Conservation (phyloP, 495 filamentous ascomycete genomes). For the Hypoxylon lienhwacheense region DNA sequence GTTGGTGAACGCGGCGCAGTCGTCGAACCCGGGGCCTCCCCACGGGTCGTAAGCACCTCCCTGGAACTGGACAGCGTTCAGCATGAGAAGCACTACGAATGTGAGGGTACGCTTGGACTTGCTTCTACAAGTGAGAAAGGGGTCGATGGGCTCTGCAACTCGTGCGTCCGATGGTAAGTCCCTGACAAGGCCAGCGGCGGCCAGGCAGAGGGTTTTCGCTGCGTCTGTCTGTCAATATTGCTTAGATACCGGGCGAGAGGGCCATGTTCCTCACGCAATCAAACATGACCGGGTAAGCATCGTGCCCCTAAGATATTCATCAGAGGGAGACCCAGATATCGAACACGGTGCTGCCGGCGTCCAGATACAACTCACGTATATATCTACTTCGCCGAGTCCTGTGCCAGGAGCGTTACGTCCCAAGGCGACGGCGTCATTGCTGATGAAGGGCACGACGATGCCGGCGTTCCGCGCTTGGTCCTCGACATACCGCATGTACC, state of each 20-base stretch:
- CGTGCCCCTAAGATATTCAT: conserved; percentile 56
- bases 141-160: conserved; percentile 62
- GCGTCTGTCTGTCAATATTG: background rate
- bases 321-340: too few species aligned
- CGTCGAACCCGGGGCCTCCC: conserved; percentile 67
- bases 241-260: too few species aligned
- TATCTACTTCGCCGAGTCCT: conserved; percentile 66
- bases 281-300: conserved; percentile 70
- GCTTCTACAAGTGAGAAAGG: conserved; percentile 67
- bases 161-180: conserved; percentile 50
- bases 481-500: conserved; percentile 71
- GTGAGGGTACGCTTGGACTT: background rate
- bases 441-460: conserved; percentile 73
- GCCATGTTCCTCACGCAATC: conserved; percentile 46
- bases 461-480: conserved; percentile 69
- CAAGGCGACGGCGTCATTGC: conserved; percentile 63
- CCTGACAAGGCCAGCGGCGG: conserved; percentile 50
- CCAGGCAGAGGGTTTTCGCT: conserved; percentile 53
- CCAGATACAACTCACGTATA: conserved; percentile 52
- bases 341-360: background rate
- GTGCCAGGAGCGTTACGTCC: conserved; percentile 67
- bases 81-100: background rate
- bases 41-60: conserved; percentile 74
- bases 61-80: conserved; percentile 54
- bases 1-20: conserved; percentile 66